Conservation (phyloP, 2,329 filamentous ascomycete genomes). For the Fusarium temperatum region DNA sequence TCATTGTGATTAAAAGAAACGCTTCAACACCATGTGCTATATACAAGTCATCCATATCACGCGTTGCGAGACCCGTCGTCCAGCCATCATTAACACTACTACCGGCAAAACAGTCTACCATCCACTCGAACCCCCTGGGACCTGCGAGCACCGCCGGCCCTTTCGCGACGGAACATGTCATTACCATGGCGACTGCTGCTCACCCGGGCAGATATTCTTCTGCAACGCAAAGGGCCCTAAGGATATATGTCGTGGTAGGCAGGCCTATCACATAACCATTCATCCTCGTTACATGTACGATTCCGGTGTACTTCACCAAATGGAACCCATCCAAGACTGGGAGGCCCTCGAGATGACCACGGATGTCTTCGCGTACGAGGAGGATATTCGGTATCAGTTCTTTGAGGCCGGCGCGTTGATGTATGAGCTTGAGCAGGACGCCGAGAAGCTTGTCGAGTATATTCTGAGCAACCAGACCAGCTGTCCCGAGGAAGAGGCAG, state of each 20-base stretch:
- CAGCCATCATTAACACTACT: constrained; percentile 2
- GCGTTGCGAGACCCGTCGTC: constrained; percentile 22
- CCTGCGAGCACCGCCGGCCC: background rate
- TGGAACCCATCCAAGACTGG: background rate
- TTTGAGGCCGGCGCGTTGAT: constrained; percentile 14
- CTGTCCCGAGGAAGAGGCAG: background rate
- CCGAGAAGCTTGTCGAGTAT: background rate
- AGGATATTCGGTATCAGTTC: constrained; percentile 13
- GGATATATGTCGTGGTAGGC: background rate
- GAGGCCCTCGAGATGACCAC: background rate
- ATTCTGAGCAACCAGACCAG: background rate
- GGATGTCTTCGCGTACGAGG: background rate
- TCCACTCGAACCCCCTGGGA: constrained; percentile 11
- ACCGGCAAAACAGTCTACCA: constrained; percentile 5
- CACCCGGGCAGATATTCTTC: background rate
- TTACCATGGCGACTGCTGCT: constrained; percentile 15
- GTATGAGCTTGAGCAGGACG: background rate
- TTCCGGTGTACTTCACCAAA: background rate
- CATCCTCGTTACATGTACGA: background rate
- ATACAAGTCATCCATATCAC: constrained; percentile 19
- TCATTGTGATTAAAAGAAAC: background rate
- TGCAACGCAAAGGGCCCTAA: background rate
- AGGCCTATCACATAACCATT: constrained; percentile 10
- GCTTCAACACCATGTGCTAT: constrained; percentile 14
- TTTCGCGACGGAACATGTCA: background rate